Evolutionary conservation across 2,329 filamentous ascomycete genomes (phyloP).

Genomic region (Torrubiella hemipterigena): DNA sequence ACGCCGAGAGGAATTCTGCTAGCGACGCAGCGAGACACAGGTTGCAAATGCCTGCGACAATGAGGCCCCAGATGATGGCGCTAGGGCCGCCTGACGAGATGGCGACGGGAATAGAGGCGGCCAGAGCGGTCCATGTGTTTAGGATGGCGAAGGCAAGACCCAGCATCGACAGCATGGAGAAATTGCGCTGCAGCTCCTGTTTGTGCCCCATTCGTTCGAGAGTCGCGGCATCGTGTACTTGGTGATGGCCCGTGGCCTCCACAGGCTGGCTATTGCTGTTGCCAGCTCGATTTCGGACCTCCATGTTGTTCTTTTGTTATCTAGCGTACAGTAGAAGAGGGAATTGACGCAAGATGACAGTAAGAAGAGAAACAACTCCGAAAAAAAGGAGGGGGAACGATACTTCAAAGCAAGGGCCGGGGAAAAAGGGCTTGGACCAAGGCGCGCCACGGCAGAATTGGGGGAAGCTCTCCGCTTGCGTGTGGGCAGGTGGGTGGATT

Average conservation of each 20-base stretch:
- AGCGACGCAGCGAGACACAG: constrained; percentile 56
- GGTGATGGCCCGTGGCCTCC: too few species aligned
- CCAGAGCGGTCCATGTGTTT: constrained; percentile 37
- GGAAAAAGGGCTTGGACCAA: too few species aligned
- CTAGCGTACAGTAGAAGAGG: neutral
- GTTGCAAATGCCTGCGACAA: constrained; percentile 54
- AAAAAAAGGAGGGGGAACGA: neutral
- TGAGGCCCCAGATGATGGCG: constrained; percentile 60
- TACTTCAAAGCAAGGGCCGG: too few species aligned
- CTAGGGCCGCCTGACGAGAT: constrained; percentile 60
- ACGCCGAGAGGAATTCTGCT: constrained; percentile 59
- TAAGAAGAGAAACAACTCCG: neutral
- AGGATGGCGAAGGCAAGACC: constrained; percentile 36
- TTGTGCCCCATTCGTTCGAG: constrained; percentile 33
- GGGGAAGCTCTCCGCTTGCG: too few species aligned
- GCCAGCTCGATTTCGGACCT: neutral
- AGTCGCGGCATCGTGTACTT: constrained; percentile 23
- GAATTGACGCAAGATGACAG: neutral
- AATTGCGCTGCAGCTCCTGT: constrained; percentile 37
- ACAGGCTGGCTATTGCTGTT: neutral
- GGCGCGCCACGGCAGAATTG: too few species aligned
- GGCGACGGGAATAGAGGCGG: constrained; percentile 32
- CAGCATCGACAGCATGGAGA: constrained; percentile 34
- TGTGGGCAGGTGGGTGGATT: too few species aligned
- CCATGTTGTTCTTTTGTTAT: neutral